Evolutionary conservation across 2,329 filamentous ascomycete genomes (phyloP).

Genomic region (Mycosphaerella arachidis): DNA sequence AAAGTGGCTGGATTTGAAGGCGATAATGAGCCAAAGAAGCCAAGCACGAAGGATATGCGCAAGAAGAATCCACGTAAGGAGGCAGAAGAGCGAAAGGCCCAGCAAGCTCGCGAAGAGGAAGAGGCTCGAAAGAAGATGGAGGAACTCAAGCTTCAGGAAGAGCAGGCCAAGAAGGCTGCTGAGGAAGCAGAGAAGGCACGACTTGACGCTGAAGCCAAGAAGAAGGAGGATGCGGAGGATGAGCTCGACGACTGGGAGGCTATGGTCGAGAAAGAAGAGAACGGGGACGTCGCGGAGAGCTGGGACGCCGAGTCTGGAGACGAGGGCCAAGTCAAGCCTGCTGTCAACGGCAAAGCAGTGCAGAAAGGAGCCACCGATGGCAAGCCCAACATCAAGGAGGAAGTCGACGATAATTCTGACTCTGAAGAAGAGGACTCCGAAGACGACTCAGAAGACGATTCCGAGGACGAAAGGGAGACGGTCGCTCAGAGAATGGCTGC

Average conservation of each 20-base stretch:
- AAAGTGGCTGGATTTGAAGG: constrained; percentile 57
- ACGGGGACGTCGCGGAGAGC: constrained; percentile 73
- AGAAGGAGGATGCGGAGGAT: constrained; percentile 59
- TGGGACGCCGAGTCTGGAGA: constrained; percentile 87
- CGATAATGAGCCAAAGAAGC: constrained; percentile 76
- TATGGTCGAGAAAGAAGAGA: constrained; percentile 68
- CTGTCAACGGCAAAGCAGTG: constrained; percentile 34
- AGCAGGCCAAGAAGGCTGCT: constrained; percentile 72
- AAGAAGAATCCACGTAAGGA: constrained; percentile 66
- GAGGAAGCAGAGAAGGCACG: constrained; percentile 71
- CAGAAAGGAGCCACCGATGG: constrained; percentile 24
- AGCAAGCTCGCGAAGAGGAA: constrained; percentile 44
- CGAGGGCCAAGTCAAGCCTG: constrained; percentile 45
- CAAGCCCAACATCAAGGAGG: constrained; percentile 27
- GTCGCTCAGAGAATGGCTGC: constrained; percentile 68
- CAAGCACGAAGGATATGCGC: constrained; percentile 66
- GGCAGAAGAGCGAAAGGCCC: constrained; percentile 49
- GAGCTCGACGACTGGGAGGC: constrained; percentile 80
- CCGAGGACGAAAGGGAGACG: constrained; percentile 68
- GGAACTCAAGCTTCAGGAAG: constrained; percentile 48
- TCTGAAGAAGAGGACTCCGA: constrained; percentile 41
- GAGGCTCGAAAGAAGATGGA: constrained; percentile 53
- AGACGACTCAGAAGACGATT: constrained; percentile 56
- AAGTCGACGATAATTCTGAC: constrained; percentile 44
- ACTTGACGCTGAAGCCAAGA: constrained; percentile 63